Evolutionary conservation across 805 yeast genomes (phyloP).

Genomic region (Yueomyces sp.): DNA sequence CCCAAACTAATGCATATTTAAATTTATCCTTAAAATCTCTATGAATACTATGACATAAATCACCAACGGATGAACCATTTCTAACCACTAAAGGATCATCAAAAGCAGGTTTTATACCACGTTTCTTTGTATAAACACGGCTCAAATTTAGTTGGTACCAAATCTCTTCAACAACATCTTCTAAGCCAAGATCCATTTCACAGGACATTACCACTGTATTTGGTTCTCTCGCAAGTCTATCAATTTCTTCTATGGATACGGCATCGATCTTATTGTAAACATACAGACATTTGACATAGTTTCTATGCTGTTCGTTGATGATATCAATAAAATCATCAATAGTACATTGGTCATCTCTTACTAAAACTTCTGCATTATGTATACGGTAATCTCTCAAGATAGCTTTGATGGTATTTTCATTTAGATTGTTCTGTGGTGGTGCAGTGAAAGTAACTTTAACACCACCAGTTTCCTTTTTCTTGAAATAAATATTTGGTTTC

Average conservation of each 20-base stretch:
- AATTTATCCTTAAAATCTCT: conserved; percentile 85
- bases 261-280: conserved; percentile 94
- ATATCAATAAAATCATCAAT: conserved; percentile 90
- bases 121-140: conserved; percentile 76
- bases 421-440: conserved; percentile 63
- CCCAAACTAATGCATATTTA: conserved; percentile 95
- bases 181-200: conserved; percentile 72
- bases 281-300: conserved; percentile 82
- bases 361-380: conserved; percentile 85
- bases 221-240: conserved; percentile 82
- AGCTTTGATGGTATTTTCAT: conserved; percentile 65
- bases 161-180: conserved; percentile 81
- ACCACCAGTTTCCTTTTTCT: conserved; percentile 81
- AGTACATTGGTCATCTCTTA: conserved; percentile 79
- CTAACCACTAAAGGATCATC: conserved; percentile 87
- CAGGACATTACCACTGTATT: conserved; percentile 91
- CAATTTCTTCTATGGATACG: conserved; percentile 87
- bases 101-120: conserved; percentile 74
- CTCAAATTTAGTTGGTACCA: conserved; percentile 79
- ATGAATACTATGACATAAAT: conserved; percentile 84
- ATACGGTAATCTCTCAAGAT: conserved; percentile 77
- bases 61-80: conserved; percentile 61
- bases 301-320: conserved; percentile 75
- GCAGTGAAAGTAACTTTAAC: conserved; percentile 67
- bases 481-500: conserved; percentile 66